phyloP scores from a whole-genome alignment of 2,329 filamentous ascomycete genomes.

The Trichophyton benhamiae region DNA sequence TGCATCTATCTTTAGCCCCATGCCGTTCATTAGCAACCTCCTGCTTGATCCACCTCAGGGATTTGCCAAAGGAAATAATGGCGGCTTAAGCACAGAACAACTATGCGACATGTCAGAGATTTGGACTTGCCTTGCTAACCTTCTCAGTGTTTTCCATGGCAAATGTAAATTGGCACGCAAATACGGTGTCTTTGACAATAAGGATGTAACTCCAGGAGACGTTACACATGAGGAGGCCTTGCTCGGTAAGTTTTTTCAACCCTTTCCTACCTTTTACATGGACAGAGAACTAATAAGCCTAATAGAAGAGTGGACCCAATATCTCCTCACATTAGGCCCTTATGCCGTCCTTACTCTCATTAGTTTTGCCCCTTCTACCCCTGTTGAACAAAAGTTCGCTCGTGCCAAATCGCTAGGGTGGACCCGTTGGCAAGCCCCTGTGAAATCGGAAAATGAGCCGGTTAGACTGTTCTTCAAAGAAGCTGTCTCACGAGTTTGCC shows the following conservation, averaged over 20 bases:
- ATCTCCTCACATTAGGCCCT: slow-evolving; percentile 48
- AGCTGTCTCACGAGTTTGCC: slow-evolving; percentile 44
- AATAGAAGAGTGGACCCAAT: slow-evolving; percentile 49
- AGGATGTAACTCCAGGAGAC: slow-evolving; percentile 36
- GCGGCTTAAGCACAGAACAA: slow-evolving; percentile 43
- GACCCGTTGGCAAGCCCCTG: slow-evolving; percentile 43
- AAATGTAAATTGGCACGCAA: slow-evolving; percentile 43
- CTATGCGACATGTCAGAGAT: slow-evolving; percentile 54
- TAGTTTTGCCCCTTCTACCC: slow-evolving; percentile 29
- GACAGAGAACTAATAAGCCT: background rate
- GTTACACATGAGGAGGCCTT: slow-evolving; percentile 37
- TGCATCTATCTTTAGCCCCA: slow-evolving; percentile 29
- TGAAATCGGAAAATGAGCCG: slow-evolving; percentile 29
- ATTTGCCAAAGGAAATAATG: slow-evolving; percentile 46
- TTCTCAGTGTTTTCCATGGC: slow-evolving; percentile 45
- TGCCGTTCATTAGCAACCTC: slow-evolving; percentile 41
- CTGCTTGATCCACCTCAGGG: slow-evolving; percentile 44
- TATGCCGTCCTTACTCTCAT: slow-evolving; percentile 43
- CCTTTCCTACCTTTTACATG: background rate
- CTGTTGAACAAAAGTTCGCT: slow-evolving; percentile 37
- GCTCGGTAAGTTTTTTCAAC: slow-evolving; percentile 32
- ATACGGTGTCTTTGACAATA: slow-evolving; percentile 45
- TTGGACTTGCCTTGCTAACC: slow-evolving; percentile 48
- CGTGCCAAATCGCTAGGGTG: slow-evolving; percentile 44
- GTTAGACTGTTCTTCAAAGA: slow-evolving; percentile 49